phyloP scores from a whole-genome alignment of 768 basidiomycete genomes.

The Suillus tomentosus region DNA sequence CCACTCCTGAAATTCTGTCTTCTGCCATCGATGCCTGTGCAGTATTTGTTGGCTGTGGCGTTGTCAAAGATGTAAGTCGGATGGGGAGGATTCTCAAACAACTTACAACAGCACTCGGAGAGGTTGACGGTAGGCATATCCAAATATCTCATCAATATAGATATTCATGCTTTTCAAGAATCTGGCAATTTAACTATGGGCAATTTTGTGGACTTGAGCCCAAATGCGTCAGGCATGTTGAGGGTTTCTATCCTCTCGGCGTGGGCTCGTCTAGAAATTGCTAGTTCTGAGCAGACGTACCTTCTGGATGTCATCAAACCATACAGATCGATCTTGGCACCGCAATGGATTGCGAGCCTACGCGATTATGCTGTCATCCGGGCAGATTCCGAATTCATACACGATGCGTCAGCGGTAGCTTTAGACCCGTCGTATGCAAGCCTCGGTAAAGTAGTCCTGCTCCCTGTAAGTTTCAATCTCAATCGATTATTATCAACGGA shows the following conservation, averaged over 20 bases:
- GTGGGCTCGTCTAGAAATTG: conserved; percentile 91
- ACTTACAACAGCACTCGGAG: conserved; percentile 83
- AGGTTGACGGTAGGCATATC: conserved; percentile 71
- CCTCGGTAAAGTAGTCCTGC: conserved; percentile 84
- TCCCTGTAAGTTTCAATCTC: conserved; percentile 66
- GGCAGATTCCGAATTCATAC: conserved; percentile 83
- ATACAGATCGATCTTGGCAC: conserved; percentile 69
- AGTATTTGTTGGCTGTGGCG: conserved; percentile 91
- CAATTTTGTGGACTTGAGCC: conserved; percentile 82
- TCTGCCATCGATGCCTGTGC: conserved; percentile 93
- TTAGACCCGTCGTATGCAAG: conserved; percentile 85
- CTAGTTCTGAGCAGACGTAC: conserved; percentile 73
- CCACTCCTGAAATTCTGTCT: conserved; percentile 92
- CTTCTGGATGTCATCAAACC: conserved; percentile 82
- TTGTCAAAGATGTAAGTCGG: conserved; percentile 83
- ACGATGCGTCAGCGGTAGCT: conserved; percentile 72
- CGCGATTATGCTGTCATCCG: conserved; percentile 92
- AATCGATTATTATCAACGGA: conserved; percentile 6
- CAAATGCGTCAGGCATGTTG: conserved; percentile 94
- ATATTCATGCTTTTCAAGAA: conserved; percentile 45
- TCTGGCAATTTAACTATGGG: conserved; percentile 85
- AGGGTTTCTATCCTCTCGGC: conserved; percentile 90
- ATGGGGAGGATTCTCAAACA: conserved; percentile 96
- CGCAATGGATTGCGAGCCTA: conserved; percentile 86
- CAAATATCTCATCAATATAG: conserved; percentile 7